A percentile compares a stretch with the other conserved stretches of the same genome.
phyloP scores from a whole-genome alignment of 2,329 filamentous ascomycete genomes.

The Trichoderma guizhouense region DNA sequence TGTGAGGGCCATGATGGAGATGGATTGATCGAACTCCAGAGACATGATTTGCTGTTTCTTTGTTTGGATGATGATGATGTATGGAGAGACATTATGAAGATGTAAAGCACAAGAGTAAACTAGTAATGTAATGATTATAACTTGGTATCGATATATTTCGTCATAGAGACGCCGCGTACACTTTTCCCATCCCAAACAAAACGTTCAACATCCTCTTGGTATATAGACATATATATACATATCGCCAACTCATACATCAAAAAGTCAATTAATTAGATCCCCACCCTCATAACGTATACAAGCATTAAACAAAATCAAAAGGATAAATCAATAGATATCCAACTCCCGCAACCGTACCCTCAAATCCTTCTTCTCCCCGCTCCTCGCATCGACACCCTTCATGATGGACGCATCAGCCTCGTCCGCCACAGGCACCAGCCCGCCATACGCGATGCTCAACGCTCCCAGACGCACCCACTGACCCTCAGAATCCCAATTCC shows the following conservation, averaged over 20 bases:
- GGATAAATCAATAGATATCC: slow-evolving; percentile 32
- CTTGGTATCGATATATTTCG: neutral
- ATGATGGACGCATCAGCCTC: slow-evolving; percentile 27
- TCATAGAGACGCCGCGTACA: neutral
- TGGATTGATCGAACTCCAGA: slow-evolving; percentile 18
- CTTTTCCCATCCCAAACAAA: neutral
- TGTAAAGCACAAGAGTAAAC: neutral
- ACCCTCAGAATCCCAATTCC: slow-evolving; percentile 28
- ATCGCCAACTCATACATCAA: neutral
- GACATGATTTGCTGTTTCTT: too few relatives aligned
- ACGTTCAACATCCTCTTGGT: neutral
- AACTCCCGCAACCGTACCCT: slow-evolving; percentile 32
- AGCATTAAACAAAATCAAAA: neutral
- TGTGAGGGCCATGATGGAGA: slow-evolving; percentile 37
- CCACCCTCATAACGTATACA: neutral
- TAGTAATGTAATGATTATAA: neutral
- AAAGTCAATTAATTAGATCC: neutral
- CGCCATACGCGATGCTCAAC: slow-evolving; percentile 27
- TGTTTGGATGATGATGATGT: neutral
- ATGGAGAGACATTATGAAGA: neutral
- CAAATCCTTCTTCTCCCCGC: slow-evolving; percentile 25
- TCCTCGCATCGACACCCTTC: slow-evolving; percentile 28
- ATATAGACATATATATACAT: neutral
- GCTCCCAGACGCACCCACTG: slow-evolving; percentile 33
- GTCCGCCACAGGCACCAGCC: slow-evolving; percentile 24